Conservation (phyloP, 768 basidiomycete genomes). For the Psilocybe subaeruginosa region DNA sequence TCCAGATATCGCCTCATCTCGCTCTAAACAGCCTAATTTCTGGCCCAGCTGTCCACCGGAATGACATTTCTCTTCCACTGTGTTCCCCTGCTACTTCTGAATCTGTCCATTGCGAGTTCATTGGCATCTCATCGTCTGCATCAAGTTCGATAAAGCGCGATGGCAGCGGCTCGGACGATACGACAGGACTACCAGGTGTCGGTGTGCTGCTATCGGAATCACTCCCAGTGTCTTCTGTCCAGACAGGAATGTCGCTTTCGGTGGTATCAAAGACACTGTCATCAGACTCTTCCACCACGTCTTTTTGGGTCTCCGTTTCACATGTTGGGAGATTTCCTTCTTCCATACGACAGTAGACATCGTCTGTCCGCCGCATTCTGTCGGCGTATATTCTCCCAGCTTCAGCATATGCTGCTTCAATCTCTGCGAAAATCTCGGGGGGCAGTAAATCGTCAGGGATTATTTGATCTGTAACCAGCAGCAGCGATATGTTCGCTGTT, state of each 20-base stretch:
- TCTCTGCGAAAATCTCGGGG: neutral
- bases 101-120: neutral
- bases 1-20: no score
- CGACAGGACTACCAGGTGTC: neutral
- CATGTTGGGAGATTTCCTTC: neutral
- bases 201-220: neutral
- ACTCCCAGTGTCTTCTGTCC: neutral
- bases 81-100: neutral
- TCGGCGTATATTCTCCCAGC: neutral
- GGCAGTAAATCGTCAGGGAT: neutral
- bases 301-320: neutral
- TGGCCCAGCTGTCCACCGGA: neutral
- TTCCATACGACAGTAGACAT: neutral
- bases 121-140: neutral
- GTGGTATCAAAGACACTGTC: neutral
- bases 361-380: neutral
- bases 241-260: neutral
- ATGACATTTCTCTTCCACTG: neutral
- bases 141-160: neutral
- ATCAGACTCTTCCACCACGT: neutral
- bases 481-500: no score
- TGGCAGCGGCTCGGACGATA: neutral
- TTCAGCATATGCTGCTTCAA: neutral
- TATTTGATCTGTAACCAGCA: neutral
- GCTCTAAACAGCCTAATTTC: neutral